These are phyloP conservation scores for Carnegiea gigantea DNA, from an alignment of 179 eudicot species.

Conservation along the genomic window DNA sequence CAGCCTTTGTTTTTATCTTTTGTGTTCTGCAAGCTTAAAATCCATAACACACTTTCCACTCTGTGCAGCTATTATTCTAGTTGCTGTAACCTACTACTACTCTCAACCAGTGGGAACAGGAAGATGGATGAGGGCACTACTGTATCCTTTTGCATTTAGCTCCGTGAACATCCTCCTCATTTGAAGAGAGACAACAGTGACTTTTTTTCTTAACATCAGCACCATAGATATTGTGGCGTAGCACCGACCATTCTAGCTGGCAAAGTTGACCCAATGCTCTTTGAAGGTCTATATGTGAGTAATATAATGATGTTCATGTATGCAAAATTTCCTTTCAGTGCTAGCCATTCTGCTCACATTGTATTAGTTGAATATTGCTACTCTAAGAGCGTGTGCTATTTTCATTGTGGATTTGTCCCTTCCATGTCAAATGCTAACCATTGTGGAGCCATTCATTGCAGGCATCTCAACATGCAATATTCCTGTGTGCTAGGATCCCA, in stretches of 20 bases:
- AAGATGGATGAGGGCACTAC: slow-evolving; percentile 72
- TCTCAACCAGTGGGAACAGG: slow-evolving; percentile 71
- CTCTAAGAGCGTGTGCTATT: background rate
- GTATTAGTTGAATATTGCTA: background rate
- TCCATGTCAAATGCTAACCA: slow-evolving; percentile 1
- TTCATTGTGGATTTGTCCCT: background rate
- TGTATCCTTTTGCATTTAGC: slow-evolving; percentile 62
- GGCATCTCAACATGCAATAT: slow-evolving; percentile 96
- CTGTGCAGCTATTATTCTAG: slow-evolving; percentile 74
- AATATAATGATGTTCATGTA: background rate
- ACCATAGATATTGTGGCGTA: slow-evolving; percentile 74
- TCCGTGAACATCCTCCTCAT: background rate
- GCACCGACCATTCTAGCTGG: slow-evolving; percentile 94
- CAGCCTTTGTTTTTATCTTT: slow-evolving; percentile 5
- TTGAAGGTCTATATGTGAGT: slow-evolving; percentile 96
- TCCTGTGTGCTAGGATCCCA: slow-evolving; percentile 87
- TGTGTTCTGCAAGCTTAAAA: background rate
- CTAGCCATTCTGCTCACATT: background rate
- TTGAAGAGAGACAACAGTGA: background rate
- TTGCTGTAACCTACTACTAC: slow-evolving; percentile 79
- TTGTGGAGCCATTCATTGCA: slow-evolving; percentile 31
- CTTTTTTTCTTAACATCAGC: slow-evolving; percentile 28
- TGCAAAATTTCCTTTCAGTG: background rate
- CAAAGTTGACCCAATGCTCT: slow-evolving; percentile 78
- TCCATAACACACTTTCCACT: background rate